A percentile compares a stretch with the other conserved stretches of the same genome.
Evolutionary conservation across 495 filamentous ascomycete genomes (phyloP).

Genomic region (Aspergillus bertholletiae): DNA sequence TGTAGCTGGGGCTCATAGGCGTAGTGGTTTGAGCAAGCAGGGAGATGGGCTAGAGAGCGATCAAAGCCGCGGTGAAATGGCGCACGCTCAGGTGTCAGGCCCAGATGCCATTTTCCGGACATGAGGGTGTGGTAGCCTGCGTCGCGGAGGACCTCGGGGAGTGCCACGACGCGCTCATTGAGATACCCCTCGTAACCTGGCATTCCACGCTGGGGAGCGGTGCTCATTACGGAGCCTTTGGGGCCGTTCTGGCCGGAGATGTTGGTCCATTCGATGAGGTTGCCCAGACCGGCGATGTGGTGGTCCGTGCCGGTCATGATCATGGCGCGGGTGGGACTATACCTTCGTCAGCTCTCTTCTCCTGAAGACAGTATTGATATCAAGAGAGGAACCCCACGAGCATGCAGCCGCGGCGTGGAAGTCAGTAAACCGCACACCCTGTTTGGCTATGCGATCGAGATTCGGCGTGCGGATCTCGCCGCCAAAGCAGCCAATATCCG

Average conservation of each 20-base stretch:
- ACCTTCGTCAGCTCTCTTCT: constrained; percentile 1
- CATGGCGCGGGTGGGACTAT: constrained; percentile 58
- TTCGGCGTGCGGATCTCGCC: constrained; percentile 62
- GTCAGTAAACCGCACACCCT: constrained; percentile 56
- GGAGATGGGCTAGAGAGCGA: constrained; percentile 49
- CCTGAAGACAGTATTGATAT: neutral
- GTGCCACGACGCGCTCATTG: constrained; percentile 57
- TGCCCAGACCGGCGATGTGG: constrained; percentile 44
- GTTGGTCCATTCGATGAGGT: constrained; percentile 48
- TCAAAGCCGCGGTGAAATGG: constrained; percentile 43
- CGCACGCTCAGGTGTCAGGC: constrained; percentile 42
- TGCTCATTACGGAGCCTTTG: constrained; percentile 40
- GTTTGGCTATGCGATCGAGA: constrained; percentile 53
- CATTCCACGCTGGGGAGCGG: constrained; percentile 48
- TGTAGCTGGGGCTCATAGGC: constrained; percentile 53
- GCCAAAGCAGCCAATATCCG: constrained; percentile 58
- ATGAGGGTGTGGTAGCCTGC: constrained; percentile 61
- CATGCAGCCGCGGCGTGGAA: constrained; percentile 64
- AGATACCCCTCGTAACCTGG: constrained; percentile 66
- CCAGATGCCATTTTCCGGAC: constrained; percentile 58
- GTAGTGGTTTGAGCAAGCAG: constrained; percentile 60
- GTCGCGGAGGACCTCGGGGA: constrained; percentile 60
- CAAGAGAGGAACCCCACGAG: constrained; percentile 30
- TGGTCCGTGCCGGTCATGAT: constrained; percentile 47
- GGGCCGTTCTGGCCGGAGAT: constrained; percentile 44